Percentiles rank a stretch among this genome's conserved stretches.
phyloP scores from a whole-genome alignment of 2,329 filamentous ascomycete species.

The Cordyceps cicadae region DNA sequence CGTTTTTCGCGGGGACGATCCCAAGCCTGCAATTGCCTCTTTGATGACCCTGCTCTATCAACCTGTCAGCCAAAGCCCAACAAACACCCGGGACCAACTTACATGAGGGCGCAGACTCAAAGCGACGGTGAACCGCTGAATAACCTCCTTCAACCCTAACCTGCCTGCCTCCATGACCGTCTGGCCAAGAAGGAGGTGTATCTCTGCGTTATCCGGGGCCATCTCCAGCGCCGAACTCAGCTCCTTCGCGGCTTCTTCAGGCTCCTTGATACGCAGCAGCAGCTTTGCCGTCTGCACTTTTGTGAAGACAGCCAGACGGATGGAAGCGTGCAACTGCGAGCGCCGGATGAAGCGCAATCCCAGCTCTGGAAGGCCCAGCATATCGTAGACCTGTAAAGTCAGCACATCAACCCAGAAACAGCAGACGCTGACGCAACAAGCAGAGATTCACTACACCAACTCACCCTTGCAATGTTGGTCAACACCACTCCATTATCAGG shows the following conservation, averaged over 20 bases:
- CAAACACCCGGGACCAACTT: background rate
- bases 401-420: no score
- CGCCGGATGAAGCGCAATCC: background rate
- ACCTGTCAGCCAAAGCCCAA: background rate
- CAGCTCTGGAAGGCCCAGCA: background rate
- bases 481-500: background rate
- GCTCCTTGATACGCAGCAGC: background rate
- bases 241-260: background rate
- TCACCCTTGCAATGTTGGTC: background rate
- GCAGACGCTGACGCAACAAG: no score
- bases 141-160: background rate
- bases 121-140: background rate
- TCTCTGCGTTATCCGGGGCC: background rate
- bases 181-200: background rate
- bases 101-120: background rate
- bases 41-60: background rate
- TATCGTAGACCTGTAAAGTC: background rate
- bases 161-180: background rate
- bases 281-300: background rate
- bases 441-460: background rate
- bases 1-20: background rate
- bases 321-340: background rate
- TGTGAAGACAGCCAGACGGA: background rate
- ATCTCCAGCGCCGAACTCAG: background rate
- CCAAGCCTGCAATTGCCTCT: background rate